These are phyloP conservation scores for Rhizophagus sp. DNA, from an alignment of 192 early-diverging fungal genomes.

Conservation along the genomic window DNA sequence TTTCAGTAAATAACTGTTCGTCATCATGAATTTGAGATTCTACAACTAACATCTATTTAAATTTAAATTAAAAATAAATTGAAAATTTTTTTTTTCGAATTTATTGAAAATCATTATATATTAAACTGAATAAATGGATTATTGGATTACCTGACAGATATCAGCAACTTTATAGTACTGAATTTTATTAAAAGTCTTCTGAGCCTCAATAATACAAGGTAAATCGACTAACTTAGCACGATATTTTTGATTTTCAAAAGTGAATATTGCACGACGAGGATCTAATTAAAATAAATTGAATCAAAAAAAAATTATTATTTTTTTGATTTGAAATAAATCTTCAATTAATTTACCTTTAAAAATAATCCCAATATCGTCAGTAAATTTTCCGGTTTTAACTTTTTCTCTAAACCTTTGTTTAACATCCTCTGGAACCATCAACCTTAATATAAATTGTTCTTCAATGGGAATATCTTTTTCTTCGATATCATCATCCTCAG, in stretches of 20 bases:
- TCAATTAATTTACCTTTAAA: conserved; percentile 39
- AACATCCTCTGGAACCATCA: conserved; percentile 60
- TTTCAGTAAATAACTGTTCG: conserved; percentile 11
- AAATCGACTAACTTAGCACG: conserved; percentile 76
- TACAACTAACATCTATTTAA: conserved; percentile 56
- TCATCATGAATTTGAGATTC: conserved; percentile 33
- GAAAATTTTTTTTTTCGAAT: background rate
- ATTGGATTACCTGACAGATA: conserved; percentile 71
- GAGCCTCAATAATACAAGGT: conserved; percentile 83
- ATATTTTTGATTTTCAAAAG: conserved; percentile 54
- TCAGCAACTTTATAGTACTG: conserved; percentile 86
- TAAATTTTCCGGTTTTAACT: conserved; percentile 17
- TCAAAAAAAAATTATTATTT: background rate
- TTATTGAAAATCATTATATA: background rate
- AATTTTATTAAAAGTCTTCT: conserved; percentile 84
- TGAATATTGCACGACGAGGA: conserved; percentile 59
- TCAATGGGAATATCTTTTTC: conserved; percentile 75
- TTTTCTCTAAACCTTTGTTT: conserved; percentile 43
- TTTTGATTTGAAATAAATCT: background rate
- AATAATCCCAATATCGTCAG: conserved; percentile 26
- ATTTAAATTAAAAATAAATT: background rate
- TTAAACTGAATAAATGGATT: background rate
- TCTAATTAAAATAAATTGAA: conserved; percentile 38
- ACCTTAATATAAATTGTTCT: conserved; percentile 79
- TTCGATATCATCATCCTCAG: conserved; percentile 44